Percentiles rank a stretch among this genome's conserved stretches.
phyloP scores from a whole-genome alignment of 768 basidiomycete species.

The Pleurotus salmoneostramineus region DNA sequence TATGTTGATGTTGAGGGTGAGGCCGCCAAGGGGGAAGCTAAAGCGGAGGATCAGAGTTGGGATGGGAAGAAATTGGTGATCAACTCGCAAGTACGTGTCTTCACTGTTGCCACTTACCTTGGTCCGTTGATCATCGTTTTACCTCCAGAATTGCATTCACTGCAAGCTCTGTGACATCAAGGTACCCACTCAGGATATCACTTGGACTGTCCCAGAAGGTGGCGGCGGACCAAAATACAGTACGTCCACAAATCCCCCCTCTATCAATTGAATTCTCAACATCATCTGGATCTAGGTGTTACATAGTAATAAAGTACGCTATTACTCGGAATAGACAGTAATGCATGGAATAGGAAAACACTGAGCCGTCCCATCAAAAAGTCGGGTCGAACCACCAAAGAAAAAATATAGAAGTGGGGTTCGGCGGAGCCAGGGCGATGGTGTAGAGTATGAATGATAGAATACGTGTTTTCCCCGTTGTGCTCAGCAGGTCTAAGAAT shows the following conservation, averaged over 20 bases:
- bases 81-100: conserved; percentile 79
- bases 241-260: conserved; percentile 37
- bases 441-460: too few species aligned
- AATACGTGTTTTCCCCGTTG: too few species aligned
- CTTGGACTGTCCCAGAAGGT: conserved; percentile 95
- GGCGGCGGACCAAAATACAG: conserved; percentile 97
- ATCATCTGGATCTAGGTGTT: conserved; percentile 3
- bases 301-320: conserved; percentile 5
- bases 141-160: conserved; percentile 78
- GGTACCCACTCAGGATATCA: conserved; percentile 94
- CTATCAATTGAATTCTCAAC: conserved; percentile 19
- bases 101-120: conserved; percentile 2
- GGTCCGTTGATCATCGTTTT: conserved; percentile 15
- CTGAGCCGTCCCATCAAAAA: too few species aligned
- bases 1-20: conserved; percentile 58
- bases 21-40: conserved; percentile 41
- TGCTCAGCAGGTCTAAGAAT: too few species aligned
- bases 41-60: conserved; percentile 38
- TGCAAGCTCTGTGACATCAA: conserved; percentile 97
- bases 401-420: too few species aligned
- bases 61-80: conserved; percentile 89
- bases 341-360: too few species aligned
- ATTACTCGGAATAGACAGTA: not conserved
- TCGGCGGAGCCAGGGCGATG: too few species aligned
- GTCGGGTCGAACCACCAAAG: not conserved